phyloP scores from a whole-genome alignment of 2,329 filamentous ascomycete species.

The Trichoderma sp. region DNA sequence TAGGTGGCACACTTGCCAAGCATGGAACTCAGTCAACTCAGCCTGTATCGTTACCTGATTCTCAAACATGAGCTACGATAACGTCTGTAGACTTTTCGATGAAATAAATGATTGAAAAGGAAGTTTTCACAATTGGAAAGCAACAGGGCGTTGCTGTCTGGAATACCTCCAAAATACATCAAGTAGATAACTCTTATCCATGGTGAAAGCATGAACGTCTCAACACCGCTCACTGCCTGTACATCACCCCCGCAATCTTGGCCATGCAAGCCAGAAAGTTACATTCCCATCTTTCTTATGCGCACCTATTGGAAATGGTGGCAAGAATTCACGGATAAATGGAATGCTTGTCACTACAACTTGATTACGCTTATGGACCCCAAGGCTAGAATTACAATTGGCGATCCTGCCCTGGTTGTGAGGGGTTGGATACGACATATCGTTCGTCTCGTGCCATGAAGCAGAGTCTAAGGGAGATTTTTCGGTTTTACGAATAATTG shows the following conservation, averaged over 20 bases:
- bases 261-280: conserved; percentile 11
- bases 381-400: not conserved
- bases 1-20: not conserved
- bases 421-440: not conserved
- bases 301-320: not conserved
- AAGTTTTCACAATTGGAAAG: not conserved
- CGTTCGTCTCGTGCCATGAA: not conserved
- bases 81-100: not conserved
- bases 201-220: not conserved
- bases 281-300: not conserved
- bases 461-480: not conserved
- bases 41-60: not conserved
- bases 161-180: not conserved
- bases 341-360: not conserved
- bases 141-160: rapidly evolving
- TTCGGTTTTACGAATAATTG: not conserved
- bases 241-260: conserved; percentile 11
- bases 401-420: not conserved
- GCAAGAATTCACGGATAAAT: not conserved
- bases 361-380: not conserved
- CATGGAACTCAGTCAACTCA: not conserved
- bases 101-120: not conserved
- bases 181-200: not conserved
- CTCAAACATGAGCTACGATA: not conserved
- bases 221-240: not conserved